Conservation (phyloP, 2,329 filamentous ascomycete genomes). For the Diaporthe velutina region DNA sequence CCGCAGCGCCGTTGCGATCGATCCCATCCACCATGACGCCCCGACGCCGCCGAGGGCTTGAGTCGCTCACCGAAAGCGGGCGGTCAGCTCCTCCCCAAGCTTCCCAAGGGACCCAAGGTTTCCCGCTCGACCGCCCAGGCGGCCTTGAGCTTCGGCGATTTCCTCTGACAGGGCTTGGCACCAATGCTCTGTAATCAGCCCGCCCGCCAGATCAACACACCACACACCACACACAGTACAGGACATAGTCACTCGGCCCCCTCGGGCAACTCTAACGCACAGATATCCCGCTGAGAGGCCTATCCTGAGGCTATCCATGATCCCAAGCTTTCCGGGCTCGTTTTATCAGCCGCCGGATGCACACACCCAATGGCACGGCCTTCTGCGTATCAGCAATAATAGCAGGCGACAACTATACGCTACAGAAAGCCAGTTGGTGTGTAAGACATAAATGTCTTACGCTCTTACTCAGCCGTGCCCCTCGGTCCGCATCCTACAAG, state of each 20-base stretch:
- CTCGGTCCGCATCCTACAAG: not conserved
- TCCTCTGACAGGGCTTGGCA: conserved; percentile 32
- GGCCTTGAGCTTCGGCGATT: conserved; percentile 19
- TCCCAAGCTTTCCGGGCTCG: conserved; percentile 25
- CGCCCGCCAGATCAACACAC: not conserved
- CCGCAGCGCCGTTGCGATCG: conserved; percentile 29
- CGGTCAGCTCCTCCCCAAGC: conserved; percentile 13
- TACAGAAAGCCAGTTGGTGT: conserved; percentile 17
- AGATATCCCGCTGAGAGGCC: conserved; percentile 16
- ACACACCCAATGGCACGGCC: not conserved
- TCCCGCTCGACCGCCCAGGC: not conserved
- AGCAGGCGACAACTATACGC: conserved; percentile 28
- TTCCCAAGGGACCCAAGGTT: not conserved
- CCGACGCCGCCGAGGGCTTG: conserved; percentile 19
- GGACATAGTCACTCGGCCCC: not conserved
- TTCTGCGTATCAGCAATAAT: conserved; percentile 19
- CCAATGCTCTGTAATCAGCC: not conserved
- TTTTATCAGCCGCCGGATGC: conserved; percentile 30
- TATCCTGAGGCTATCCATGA: not conserved
- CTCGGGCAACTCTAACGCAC: conserved; percentile 13
- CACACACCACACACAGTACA: not conserved
- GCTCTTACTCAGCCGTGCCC: conserved; percentile 35
- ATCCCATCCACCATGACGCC: not conserved
- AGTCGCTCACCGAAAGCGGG: conserved; percentile 15
- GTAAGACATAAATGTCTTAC: conserved; percentile 33